Evolutionary conservation across 192 early-diverging fungal genomes (phyloP), one percentile per base, ranked within the genome.

Genomic region (Powellomyces hirtus): DNA sequence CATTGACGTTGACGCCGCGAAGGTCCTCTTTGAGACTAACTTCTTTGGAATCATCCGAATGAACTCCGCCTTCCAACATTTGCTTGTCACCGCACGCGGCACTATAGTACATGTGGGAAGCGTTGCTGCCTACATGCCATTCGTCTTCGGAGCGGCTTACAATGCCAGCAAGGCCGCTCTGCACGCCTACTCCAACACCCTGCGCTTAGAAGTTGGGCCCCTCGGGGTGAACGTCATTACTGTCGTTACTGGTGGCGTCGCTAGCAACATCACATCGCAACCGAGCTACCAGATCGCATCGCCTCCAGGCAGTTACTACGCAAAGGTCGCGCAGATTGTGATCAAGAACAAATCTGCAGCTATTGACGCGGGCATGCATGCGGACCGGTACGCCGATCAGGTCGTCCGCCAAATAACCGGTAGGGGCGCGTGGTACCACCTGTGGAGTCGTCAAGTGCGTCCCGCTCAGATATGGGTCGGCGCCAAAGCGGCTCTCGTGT

Each of bases 161-260:
- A 60, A 60, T 29, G 59, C 59, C 20, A 24, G n/a, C 11, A 60
- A 60, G 29, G 59, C 59, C 2, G 59, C 59, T 10, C 35, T 60
- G 33, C 59, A 60, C 36, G 34, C 59, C 2, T 60, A 60, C 59
- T 36, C 59, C 36, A 60, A 60, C 36, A 60, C 59, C 36, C 36
- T 60, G 16, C 31, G 59, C 2, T 38, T 24, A 34, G 59, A 60
- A 40, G 59, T 60, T 13, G 59, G n/a, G 2, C 59, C 59, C 4
- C 38, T 60, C 36, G 59, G 59, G 4, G 29, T 60, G 20, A 14
- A 60, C n/a, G 59, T 60, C 33, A 36, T 60, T 13, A 60, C 59
- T 2, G 37, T 60, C 1, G 59, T 60, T 14, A 60, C 59, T 13
- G 59, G 59, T 13, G 59, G 36, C 34, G 59, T 60, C 33, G n/a